Conservation (phyloP, 371 early-diverging fungal genomes). For the Phascolomyces articulosus region DNA sequence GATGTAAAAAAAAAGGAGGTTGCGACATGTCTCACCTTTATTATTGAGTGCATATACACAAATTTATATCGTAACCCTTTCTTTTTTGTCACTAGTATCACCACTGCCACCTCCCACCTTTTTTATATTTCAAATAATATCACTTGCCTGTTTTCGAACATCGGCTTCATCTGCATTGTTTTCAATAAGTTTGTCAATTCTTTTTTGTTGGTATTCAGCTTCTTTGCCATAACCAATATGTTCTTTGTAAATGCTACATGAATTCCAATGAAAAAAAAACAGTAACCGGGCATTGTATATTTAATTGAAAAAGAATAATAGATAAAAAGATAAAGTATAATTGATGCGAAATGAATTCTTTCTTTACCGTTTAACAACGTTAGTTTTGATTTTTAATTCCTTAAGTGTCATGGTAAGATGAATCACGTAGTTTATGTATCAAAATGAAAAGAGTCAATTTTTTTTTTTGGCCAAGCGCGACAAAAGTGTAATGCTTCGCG, state of each 20-base stretch:
- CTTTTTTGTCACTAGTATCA: no score
- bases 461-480: background rate
- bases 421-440: background rate
- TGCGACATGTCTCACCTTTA: no score
- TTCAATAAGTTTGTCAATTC: constrained; percentile 66
- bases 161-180: constrained; percentile 67
- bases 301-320: background rate
- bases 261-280: background rate
- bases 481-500: background rate
- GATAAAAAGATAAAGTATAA: background rate
- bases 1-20: no score
- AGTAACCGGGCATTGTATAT: no score
- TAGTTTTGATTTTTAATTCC: constrained; percentile 73
- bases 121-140: background rate
- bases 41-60: no score
- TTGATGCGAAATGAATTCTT: no score
- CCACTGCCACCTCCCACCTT: no score
- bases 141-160: constrained; percentile 72
- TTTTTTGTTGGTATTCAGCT: constrained; percentile 60
- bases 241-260: constrained; percentile 63
- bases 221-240: constrained; percentile 66
- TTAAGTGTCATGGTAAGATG: constrained; percentile 43
- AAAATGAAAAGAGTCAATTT: no score
- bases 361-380: constrained; percentile 68
- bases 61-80: no score